Base-by-base conservation (phyloP, 371 early-diverging fungal genomes). In the Capillidium rhysosporum region DNA sequence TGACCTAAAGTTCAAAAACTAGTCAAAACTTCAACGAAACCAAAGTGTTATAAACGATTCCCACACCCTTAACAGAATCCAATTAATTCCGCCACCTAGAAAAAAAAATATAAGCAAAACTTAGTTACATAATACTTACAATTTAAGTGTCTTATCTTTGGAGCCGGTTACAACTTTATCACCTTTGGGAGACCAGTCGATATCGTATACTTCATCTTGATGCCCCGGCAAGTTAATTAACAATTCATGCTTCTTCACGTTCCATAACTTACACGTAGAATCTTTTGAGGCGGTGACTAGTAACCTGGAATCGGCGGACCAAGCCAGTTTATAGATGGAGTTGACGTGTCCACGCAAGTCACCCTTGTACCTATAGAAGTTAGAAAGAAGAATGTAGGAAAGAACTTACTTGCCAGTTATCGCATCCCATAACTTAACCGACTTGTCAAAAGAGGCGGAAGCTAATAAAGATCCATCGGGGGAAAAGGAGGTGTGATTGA, bases 401-500 rank as follows among this genome's bases (percentile, higher is more conserved):
- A n/a, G 61, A 51, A 54, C 64, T 63, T 61, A 66, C 73, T 85
- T 86, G 58, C 99, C 98, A 1, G 83, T 87, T 2, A 59, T 59
- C 20, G 87, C 90, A 65, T 93, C 94, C 98, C 98, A 98, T 25
- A 98, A 61, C 70, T 96, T 97, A 39, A 98, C 91, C 26, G 88
- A 85, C 63, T 92, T 97, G 70, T 98, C 98, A 63, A 98, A 99
- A 24, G 92, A 87, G 2, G 93, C 96, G 62, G 86, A 86, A 18
- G 98, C 97, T 65, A 97, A 69, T 41, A 73, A 74, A 23, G 86
- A 69, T 12, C 96, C 93, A 62, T 95, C 93, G 7, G 95, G 94
- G 5, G 92, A 89, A 59, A 92, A 96, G 56, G 76, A 71, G 20
- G 92, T 85, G 59, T 89, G 89, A 61, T 91, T 92, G 54, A 98